Evolutionary conservation across 2,329 filamentous ascomycete genomes (phyloP).

Genomic region (Trichoderma sp.): DNA sequence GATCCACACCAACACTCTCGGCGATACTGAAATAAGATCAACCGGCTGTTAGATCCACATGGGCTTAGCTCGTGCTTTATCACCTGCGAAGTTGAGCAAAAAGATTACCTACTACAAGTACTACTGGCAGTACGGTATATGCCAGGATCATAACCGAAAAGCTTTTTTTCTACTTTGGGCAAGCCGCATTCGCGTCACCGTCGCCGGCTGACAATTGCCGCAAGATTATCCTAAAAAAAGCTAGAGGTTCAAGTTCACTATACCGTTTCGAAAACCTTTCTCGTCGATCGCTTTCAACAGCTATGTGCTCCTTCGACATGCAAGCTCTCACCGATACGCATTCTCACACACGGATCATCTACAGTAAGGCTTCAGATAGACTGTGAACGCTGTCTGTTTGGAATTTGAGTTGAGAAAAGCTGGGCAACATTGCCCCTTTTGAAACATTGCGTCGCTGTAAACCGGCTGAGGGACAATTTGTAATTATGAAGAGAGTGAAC

Average conservation of each 20-base stretch:
- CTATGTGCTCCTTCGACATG: not conserved
- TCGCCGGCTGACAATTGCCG: not conserved
- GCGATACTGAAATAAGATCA: not conserved
- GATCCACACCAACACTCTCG: not conserved
- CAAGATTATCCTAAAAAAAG: not conserved
- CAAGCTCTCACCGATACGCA: not conserved
- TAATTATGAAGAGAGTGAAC: not conserved
- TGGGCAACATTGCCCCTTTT: not conserved
- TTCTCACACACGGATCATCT: not conserved
- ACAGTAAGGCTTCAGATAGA: not conserved
- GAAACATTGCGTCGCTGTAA: not conserved
- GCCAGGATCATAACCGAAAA: not conserved
- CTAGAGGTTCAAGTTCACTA: not conserved
- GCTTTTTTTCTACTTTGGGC: not conserved
- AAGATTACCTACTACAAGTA: not conserved
- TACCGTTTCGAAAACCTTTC: not conserved
- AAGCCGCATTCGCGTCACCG: not conserved
- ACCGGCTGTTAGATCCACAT: not conserved
- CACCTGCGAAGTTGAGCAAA: not conserved
- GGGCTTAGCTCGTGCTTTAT: not conserved
- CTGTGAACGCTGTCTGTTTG: not conserved
- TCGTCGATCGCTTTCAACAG: not conserved
- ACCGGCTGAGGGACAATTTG: not conserved
- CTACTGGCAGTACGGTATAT: not conserved
- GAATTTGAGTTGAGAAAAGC: not conserved